Conservation (phyloP, 1,139 yeast species). For the Protomyces arabidopsidicola region DNA sequence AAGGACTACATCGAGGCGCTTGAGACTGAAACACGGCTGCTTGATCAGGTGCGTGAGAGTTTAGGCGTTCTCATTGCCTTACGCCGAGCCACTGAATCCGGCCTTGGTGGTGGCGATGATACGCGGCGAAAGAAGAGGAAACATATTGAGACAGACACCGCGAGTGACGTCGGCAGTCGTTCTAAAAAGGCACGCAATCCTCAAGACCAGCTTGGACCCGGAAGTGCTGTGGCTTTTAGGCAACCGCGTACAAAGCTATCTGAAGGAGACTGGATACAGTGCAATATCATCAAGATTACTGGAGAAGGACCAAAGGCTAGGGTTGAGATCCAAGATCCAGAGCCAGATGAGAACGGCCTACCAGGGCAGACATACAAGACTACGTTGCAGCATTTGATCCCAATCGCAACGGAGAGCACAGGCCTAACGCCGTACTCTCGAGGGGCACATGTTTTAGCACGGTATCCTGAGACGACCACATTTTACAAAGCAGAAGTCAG, state of each 20-base stretch:
- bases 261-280: slow-evolving; percentile 93
- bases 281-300: slow-evolving; percentile 73
- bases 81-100: slow-evolving; percentile 33
- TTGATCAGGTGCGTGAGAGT: slow-evolving; percentile 33
- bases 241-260: slow-evolving; percentile 47
- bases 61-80: slow-evolving; percentile 32
- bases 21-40: slow-evolving; percentile 20
- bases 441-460: slow-evolving; percentile 79
- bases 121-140: slow-evolving; percentile 33
- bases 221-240: slow-evolving; percentile 85
- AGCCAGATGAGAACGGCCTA: slow-evolving; percentile 77
- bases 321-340: slow-evolving; percentile 91
- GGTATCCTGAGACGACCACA: slow-evolving; percentile 97
- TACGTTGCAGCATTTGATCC: slow-evolving; percentile 68
- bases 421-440: slow-evolving; percentile 58
- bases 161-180: background rate
- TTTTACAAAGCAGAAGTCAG: slow-evolving; percentile 92
- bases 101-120: slow-evolving; percentile 26
- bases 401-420: slow-evolving; percentile 56
- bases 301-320: slow-evolving; percentile 62
- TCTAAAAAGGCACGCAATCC: background rate
- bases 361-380: slow-evolving; percentile 58
- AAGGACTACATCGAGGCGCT: slow-evolving; percentile 8
- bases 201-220: slow-evolving; percentile 41
- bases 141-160: slow-evolving; percentile 17